These are phyloP conservation scores for Candida dendrica DNA, from an alignment of 805 yeast genomes.

Conservation along the genomic window DNA sequence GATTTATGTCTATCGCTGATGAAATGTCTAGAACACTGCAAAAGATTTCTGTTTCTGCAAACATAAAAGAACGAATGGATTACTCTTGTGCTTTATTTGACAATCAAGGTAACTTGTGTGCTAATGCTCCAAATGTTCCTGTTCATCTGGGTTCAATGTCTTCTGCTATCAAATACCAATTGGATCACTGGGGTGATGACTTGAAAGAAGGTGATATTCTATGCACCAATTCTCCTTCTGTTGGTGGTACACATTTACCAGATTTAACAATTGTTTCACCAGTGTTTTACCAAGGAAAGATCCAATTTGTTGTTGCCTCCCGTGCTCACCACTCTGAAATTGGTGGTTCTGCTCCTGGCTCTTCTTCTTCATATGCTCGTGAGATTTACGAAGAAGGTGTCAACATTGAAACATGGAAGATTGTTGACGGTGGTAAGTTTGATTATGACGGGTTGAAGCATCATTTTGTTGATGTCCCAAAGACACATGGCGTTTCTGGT, in stretches of 20 bases:
- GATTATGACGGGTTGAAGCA: conserved; percentile 44
- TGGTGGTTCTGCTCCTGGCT: conserved; percentile 52
- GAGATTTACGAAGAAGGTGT: conserved; percentile 51
- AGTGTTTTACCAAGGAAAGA: conserved; percentile 38
- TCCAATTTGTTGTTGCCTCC: conserved; percentile 49
- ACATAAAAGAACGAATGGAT: conserved; percentile 41
- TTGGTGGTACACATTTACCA: conserved; percentile 41
- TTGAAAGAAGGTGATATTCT: conserved; percentile 36
- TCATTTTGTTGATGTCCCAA: conserved; percentile 39
- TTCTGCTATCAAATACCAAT: conserved; percentile 29
- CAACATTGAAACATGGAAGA: conserved; percentile 43
- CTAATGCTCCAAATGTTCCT: conserved; percentile 42
- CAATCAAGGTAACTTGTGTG: conserved; percentile 34
- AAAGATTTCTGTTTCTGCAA: conserved; percentile 37
- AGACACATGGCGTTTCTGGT: conserved; percentile 45
- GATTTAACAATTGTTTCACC: conserved; percentile 54
- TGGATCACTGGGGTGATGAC: conserved; percentile 30
- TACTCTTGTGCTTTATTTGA: conserved; percentile 44
- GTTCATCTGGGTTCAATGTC: conserved; percentile 43
- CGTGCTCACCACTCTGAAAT: conserved; percentile 60
- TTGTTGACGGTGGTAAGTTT: conserved; percentile 41
- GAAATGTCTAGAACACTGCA: conserved; percentile 40
- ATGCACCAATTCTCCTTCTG: conserved; percentile 35
- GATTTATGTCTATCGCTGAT: conserved; percentile 48
- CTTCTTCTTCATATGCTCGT: conserved; percentile 50